These are phyloP conservation scores for Tetrahymena elliotti DNA, from an alignment of 73 alveolate species.

Conservation along the genomic window DNA sequence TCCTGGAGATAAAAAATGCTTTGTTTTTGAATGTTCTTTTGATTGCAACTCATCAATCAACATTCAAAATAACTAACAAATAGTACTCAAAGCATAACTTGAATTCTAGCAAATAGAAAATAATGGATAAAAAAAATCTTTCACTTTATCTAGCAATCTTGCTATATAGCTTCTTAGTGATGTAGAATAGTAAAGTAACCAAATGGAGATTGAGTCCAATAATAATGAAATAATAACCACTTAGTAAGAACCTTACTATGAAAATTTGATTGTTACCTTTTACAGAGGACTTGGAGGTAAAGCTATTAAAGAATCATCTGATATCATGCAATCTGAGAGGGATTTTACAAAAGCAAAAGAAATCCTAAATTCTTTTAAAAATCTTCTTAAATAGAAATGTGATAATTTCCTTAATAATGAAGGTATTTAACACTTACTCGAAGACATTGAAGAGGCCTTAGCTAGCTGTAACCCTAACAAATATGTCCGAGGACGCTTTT, in stretches of 20 bases:
- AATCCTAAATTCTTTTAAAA: neutral
- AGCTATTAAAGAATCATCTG: neutral
- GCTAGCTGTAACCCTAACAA: neutral
- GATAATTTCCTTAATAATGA: neutral
- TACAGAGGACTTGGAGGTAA: neutral
- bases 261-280: neutral
- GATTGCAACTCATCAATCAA: neutral
- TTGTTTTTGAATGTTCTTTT: neutral
- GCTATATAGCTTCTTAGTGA: neutral
- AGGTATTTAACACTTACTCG: neutral
- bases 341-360: neutral
- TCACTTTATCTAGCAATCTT: neutral
- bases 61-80: neutral
- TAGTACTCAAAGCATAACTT: neutral
- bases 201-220: neutral
- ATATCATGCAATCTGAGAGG: neutral
- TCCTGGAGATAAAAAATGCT: neutral
- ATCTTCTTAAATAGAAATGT: neutral
- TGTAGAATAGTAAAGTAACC: neutral
- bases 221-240: neutral
- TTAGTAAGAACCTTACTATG: neutral
- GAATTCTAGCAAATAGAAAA: neutral
- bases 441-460: neutral
- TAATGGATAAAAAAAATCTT: neutral
- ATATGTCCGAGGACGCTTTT: neutral